Evolutionary conservation across 2,329 filamentous ascomycete species (phyloP), one percentile per base, ranked within the genome.

Genomic region (Teratosphaeria nubilosa): DNA sequence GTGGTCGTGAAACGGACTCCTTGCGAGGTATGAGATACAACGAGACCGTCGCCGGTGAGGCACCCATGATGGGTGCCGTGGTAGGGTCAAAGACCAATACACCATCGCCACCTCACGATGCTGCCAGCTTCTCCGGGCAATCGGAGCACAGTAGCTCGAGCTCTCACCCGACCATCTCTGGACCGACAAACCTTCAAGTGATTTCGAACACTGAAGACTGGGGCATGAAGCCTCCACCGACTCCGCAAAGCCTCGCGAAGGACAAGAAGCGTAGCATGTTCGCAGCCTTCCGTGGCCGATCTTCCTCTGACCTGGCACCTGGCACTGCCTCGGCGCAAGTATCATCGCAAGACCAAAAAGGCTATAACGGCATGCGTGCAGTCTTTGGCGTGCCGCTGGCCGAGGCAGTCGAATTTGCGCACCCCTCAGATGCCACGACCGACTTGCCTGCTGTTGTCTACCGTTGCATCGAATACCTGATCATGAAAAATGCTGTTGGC

Each of bases 361-460:
- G 59, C 13, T 14, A 55, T 5, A 58, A 55, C 10, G 58, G 55
- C 13, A 41, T 56, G 3, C 62, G 68, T 55, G 66, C 87, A 58
- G 88, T 90, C 3, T 99, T 99, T 71, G 94, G 94, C 2, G 87
- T 89, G 32, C 84, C 90, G 5, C 76, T 99, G 56, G 84, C 84
- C 9, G 92, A 97, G 68, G 94, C 94, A 27, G 91, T 96, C 7
- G 84, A 88, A 60, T 88, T 83, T 69, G 91, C 88, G 65, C 80
- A 85, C 13, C 91, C 91, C 0, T 74, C 78, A 13, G 88, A 90
- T 58, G 79, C 89, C 51, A 82, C 85, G 60, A 84, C 90, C 6
- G 86, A 88, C 30, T 77, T 99, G 30, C 94, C 94, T 1, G 89
- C 92, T 6, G 94, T 99, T 2, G 90, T 97, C 9, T 99, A 95